Evolutionary conservation across 2,329 filamentous ascomycete genomes (phyloP).

Genomic region (Geosmithia flava): DNA sequence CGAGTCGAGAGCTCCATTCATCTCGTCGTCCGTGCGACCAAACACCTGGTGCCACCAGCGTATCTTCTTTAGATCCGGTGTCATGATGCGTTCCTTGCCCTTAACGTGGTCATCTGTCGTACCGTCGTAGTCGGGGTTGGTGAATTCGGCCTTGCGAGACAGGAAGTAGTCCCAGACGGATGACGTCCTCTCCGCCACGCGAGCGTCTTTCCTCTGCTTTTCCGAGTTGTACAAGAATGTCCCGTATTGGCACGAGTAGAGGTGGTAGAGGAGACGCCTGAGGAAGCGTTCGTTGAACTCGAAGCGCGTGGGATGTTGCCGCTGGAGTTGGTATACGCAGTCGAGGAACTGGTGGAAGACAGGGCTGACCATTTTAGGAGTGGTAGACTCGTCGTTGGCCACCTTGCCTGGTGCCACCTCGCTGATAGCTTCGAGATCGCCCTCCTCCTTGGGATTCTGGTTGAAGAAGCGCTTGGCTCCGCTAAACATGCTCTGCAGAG

Average conservation of each 20-base stretch:
- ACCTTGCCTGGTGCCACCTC: slow-evolving; percentile 25
- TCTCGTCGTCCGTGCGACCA: slow-evolving; percentile 76
- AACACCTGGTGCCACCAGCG: slow-evolving; percentile 91
- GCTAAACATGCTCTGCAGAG: slow-evolving; percentile 76
- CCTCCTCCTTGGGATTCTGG: slow-evolving; percentile 44
- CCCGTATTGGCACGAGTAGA: slow-evolving; percentile 93
- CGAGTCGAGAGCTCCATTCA: slow-evolving; percentile 61
- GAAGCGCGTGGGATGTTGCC: slow-evolving; percentile 78
- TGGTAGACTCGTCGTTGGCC: slow-evolving; percentile 54
- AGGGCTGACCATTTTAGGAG: slow-evolving; percentile 82
- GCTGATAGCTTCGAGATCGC: slow-evolving; percentile 44
- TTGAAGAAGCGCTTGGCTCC: slow-evolving; percentile 88
- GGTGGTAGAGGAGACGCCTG: slow-evolving; percentile 77
- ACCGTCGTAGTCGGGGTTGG: slow-evolving; percentile 66
- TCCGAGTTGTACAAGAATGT: slow-evolving; percentile 95
- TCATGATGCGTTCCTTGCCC: slow-evolving; percentile 71
- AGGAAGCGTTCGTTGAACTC: slow-evolving; percentile 96
- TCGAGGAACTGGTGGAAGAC: slow-evolving; percentile 98
- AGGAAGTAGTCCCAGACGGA: slow-evolving; percentile 97
- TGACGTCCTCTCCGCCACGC: slow-evolving; percentile 57
- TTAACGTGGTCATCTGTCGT: slow-evolving; percentile 66
- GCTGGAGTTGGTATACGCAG: slow-evolving; percentile 78
- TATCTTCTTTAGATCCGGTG: slow-evolving; percentile 66
- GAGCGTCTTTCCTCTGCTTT: slow-evolving; percentile 65
- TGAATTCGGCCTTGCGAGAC: slow-evolving; percentile 65